These are phyloP conservation scores for Polygonum maritimum DNA, from an alignment of 148 eudicot genomes.

Conservation along the genomic window DNA sequence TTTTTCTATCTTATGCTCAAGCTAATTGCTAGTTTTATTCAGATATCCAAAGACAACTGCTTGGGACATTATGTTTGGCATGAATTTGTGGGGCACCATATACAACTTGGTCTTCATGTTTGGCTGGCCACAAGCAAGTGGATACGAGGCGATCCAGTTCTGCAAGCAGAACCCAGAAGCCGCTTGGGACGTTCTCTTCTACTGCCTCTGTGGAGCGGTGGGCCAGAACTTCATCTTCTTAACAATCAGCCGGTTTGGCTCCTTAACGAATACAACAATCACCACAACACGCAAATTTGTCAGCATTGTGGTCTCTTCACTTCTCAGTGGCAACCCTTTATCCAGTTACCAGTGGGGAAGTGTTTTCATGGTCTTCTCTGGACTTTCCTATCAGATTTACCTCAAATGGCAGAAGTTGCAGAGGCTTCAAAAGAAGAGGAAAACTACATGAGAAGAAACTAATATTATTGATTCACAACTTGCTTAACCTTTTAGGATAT, in stretches of 20 bases:
- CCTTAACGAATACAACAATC: conserved; percentile 93
- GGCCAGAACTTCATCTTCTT: conserved; percentile 94
- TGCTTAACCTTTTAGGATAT: neutral
- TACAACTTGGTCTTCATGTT: conserved; percentile 87
- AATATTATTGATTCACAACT: neutral
- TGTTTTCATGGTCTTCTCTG: conserved; percentile 84
- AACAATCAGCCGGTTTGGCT: conserved; percentile 92
- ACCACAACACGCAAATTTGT: conserved; percentile 97
- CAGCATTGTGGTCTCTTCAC: conserved; percentile 69
- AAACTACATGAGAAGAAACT: conserved; percentile 30
- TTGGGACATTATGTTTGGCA: conserved; percentile 95
- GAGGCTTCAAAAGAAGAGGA: conserved; percentile 66
- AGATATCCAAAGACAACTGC: conserved; percentile 95
- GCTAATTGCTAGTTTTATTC: conserved; percentile 6
- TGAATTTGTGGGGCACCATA: conserved; percentile 96
- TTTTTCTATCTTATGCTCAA: neutral
- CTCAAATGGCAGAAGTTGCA: conserved; percentile 81
- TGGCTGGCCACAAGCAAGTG: conserved; percentile 89
- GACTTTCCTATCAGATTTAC: conserved; percentile 90
- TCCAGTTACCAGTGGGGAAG: conserved; percentile 85
- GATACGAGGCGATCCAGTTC: conserved; percentile 73
- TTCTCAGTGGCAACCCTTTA: conserved; percentile 84
- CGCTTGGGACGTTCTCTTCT: conserved; percentile 85
- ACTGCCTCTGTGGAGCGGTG: conserved; percentile 88
- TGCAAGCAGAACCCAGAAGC: conserved; percentile 93